Conservation (phyloP, 2,329 filamentous ascomycete species). For the Ophiosphaerella korrae region DNA sequence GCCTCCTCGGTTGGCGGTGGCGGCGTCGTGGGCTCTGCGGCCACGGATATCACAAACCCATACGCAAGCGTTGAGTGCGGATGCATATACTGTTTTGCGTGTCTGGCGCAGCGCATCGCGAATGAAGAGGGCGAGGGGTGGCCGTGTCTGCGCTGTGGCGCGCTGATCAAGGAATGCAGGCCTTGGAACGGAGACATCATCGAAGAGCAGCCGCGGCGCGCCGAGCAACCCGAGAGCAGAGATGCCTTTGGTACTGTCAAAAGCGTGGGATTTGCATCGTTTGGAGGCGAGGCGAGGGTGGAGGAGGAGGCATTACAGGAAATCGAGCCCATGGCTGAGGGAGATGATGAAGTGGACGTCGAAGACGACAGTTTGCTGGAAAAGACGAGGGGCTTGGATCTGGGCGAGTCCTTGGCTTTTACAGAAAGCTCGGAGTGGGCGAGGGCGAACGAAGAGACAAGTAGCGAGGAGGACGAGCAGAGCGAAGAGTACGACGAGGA, state of each 20-base stretch:
- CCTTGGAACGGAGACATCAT: constrained; percentile 93
- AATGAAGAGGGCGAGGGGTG: constrained; percentile 93
- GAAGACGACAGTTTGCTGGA: constrained; percentile 18
- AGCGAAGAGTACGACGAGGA: constrained; percentile 47
- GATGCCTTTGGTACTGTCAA: constrained; percentile 13
- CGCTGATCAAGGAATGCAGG: constrained; percentile 79
- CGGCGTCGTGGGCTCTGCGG: constrained; percentile 83
- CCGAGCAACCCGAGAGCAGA: constrained; percentile 5
- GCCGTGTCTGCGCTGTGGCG: constrained; percentile 87
- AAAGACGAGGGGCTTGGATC: constrained; percentile 29
- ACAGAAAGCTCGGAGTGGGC: constrained; percentile 46
- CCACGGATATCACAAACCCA: constrained; percentile 94
- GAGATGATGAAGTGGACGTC: not conserved
- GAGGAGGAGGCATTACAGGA: constrained; percentile 24
- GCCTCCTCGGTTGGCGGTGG: constrained; percentile 65
- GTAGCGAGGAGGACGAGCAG: constrained; percentile 28
- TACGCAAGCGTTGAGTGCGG: constrained; percentile 90
- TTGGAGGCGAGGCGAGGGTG: constrained; percentile 3
- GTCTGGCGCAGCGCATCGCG: constrained; percentile 86
- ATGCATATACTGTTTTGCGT: constrained; percentile 95
- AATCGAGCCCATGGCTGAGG: constrained; percentile 40
- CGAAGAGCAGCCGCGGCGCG: constrained; percentile 47
- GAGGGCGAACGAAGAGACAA: constrained; percentile 33
- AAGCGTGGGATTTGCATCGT: constrained; percentile 24
- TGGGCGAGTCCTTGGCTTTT: constrained; percentile 34